These are phyloP conservation scores for Solanum dulcamara DNA, from an alignment of 257 asterid species.

Conservation along the genomic window DNA sequence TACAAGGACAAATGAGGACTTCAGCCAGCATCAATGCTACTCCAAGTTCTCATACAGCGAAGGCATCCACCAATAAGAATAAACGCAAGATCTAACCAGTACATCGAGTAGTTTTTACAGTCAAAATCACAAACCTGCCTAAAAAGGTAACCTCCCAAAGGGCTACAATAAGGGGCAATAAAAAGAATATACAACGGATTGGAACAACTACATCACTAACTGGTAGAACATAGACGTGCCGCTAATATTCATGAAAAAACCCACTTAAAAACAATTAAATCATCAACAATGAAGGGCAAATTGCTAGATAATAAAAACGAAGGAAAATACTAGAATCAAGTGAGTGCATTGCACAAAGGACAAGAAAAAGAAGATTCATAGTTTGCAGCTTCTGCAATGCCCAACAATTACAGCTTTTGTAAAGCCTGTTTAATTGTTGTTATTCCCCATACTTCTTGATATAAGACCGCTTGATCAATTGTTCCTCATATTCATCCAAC, in stretches of 20 bases:
- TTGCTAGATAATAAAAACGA: no score
- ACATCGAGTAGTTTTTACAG: no score
- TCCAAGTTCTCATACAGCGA: not conserved
- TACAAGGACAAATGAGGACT: not conserved
- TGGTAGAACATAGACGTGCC: not conserved
- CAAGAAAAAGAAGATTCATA: not conserved
- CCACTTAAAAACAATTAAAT: no score
- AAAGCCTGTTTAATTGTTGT: not conserved
- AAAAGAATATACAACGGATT: not conserved
- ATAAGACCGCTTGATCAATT: not conserved
- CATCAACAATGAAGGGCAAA: not conserved
- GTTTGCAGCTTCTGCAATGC: no score
- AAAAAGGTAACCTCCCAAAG: not conserved
- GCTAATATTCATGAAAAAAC: no score
- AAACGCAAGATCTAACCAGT: not conserved
- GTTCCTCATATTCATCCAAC: accelerated
- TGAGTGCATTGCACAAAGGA: no score
- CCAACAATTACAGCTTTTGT: not conserved
- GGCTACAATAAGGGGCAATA: not conserved
- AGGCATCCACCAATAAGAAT: not conserved
- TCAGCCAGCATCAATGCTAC: not conserved
- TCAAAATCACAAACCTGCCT: not conserved
- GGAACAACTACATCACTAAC: not conserved
- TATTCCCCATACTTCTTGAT: not conserved
- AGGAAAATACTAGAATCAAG: no score